A percentile compares a stretch with the other conserved stretches of the same genome.
Conservation (phyloP, 768 basidiomycete genomes). For the Mycena maculata region DNA sequence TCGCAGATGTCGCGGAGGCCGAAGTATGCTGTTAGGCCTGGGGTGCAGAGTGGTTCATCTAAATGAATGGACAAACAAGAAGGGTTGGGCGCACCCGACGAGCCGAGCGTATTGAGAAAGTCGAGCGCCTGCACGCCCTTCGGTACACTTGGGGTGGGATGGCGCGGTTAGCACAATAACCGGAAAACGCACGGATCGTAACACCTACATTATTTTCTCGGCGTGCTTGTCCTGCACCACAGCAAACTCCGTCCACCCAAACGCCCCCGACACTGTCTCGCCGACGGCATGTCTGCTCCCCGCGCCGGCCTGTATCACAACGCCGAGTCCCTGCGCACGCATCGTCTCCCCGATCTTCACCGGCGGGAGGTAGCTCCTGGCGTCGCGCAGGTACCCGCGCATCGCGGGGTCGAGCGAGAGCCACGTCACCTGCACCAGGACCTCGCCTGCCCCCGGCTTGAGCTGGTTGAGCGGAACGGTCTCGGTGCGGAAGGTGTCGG, state of each 20-base stretch:
- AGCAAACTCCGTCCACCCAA: constrained; percentile 84
- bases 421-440: constrained; percentile 84
- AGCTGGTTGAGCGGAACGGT: constrained; percentile 61
- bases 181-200: constrained; percentile 37
- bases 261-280: constrained; percentile 71
- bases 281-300: constrained; percentile 70
- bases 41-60: neutral
- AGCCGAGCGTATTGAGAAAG: constrained; percentile 84
- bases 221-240: constrained; percentile 66
- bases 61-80: neutral
- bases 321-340: constrained; percentile 76
- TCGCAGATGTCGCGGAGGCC: constrained; percentile 85
- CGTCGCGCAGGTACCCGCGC: constrained; percentile 84
- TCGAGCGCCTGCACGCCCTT: constrained; percentile 77
- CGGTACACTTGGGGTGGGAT: constrained; percentile 60
- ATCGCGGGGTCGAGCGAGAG: constrained; percentile 90
- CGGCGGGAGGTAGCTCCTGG: constrained; percentile 77
- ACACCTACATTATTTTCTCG: constrained; percentile 63
- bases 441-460: constrained; percentile 62
- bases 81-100: constrained; percentile 63
- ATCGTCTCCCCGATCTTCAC: constrained; percentile 83
- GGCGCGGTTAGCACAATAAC: neutral
- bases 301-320: constrained; percentile 68
- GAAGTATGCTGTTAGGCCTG: constrained; percentile 91
- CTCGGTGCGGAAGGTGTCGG: constrained; percentile 79